Percentiles rank a stretch among this genome's conserved stretches.
Conservation (phyloP, 1,284 basidiomycete genomes). For the Fistulina hepatica region DNA sequence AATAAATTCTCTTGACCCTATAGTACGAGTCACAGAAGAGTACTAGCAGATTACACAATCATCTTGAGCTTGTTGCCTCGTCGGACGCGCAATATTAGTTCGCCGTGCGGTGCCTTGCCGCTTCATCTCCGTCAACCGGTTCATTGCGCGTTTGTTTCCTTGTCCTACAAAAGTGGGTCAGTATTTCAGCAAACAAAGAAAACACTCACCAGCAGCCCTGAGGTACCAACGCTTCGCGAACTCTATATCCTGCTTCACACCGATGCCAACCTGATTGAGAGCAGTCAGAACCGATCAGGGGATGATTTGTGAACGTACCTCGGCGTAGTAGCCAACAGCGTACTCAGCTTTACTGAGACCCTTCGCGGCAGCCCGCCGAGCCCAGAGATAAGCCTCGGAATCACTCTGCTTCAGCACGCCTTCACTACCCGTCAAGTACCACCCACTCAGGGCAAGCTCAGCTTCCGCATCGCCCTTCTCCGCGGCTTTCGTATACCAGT, state of each 20-base stretch:
- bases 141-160: conserved; percentile 93
- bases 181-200: conserved; percentile 7
- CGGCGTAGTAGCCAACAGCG: conserved; percentile 94
- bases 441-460: conserved; percentile 91
- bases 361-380: conserved; percentile 86
- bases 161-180: conserved; percentile 49
- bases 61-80: conserved; percentile 82
- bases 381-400: conserved; percentile 96
- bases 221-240: conserved; percentile 99
- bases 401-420: conserved; percentile 96
- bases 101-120: conserved; percentile 59
- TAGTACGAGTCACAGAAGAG: too few relatives aligned
- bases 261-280: conserved; percentile 63
- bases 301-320: conserved; percentile 29
- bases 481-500: conserved; percentile 97
- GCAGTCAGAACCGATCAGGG: neutral
- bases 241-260: conserved; percentile 91
- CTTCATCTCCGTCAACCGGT: conserved; percentile 86
- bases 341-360: conserved; percentile 92
- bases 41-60: conserved; percentile 76
- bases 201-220: conserved; percentile 79
- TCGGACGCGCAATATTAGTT: conserved; percentile 68
- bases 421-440: conserved; percentile 95
- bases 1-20: too few relatives aligned
- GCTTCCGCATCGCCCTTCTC: conserved; percentile 92